Evolutionary conservation across 2,329 filamentous ascomycete species (phyloP), one percentile per base, ranked within the genome.

Genomic region (Davidsoniella australis): DNA sequence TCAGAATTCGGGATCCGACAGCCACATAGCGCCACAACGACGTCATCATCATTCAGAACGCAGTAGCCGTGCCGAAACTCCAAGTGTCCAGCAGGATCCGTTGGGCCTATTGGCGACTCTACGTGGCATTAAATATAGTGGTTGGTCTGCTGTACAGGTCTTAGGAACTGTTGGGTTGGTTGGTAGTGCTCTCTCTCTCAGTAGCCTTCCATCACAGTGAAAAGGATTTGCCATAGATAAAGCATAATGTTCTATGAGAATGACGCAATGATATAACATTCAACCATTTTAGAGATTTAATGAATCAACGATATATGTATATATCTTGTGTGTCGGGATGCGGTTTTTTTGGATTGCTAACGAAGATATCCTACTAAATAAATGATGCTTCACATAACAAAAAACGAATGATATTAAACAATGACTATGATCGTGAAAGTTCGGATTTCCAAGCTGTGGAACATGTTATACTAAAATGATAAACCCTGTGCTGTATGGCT

Each of bases 81-180:
- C 24, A 16, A 17, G 20, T n/a, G 23, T 49, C 9, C 47, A 53
- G 43, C 51, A 53, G 18, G 51, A 53, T 23, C 51, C 51, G 33
- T 29, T 53, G 14, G 51, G 51, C 5, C 20, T 53, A 24, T 23
- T 53, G 41, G 24, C 41, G 33, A 48, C 47, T 2, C 33, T 49
- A 7, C 39, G 51, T 12, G 47, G 43, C 12, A 43, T 49, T 12
- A 53, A 43, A 20, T 46, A 41, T 8, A 47, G 43, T 36, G 51
- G 47, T 3, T 53, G 51, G 51, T 53, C 51, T 36, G 47, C 51
- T n/a, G 44, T 53, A 17, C 51, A 53, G 36, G 41, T 53, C 18
- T 42, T 53, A 16, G 47, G 51, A 29, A 43, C 47, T 4, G 38
- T 49, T 14, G 47, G 51, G 5, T 18, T 53, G 10, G 47, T 53